Base-by-base conservation (phyloP, 352 stramenopile species). In the Globisporangium spiculum region DNA sequence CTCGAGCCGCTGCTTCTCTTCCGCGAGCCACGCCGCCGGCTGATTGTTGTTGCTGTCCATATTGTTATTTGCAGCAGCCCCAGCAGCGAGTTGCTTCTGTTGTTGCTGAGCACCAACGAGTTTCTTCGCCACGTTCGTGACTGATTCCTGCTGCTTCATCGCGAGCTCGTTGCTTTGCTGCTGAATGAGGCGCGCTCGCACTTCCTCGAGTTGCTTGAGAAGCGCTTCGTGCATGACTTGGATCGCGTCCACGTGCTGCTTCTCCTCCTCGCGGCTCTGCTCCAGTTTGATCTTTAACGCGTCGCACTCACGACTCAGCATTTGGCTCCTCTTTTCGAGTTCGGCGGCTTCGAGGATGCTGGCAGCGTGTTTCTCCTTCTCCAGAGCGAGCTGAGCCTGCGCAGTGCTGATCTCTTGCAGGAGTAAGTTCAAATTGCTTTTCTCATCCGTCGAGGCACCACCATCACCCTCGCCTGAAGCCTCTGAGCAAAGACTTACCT, bases 171-270 rank as follows among this genome's bases (percentile, higher is more conserved):
- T 54, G 16, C 69, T 46, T 26, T 70, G 66, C 44, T 68, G 65
- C 3, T 72, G 44, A 1, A 68, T 80, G 24, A 82, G 53, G 22
- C 71, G 66, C 24, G 14, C 16, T 5, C 74, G 77, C n/a, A 84
- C 70, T 54, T 88, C 80, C 22, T 83, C 71, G 14, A 88, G 56
- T 53, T 88, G 78, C 34, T 57, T 62, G 18, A 82, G 61, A 7
- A 88, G 65, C 48, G 69, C 69, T 30, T 75, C 75, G 58, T 88
- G 80, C 76, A 88, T 81, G 56, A 73, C 61, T 26, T 63, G 32
- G 14, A 83, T 79, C 10, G 65, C 56, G 8, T 44, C 30, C 1
- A 66, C 69, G n/a, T 67, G 22, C 27, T 60, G 38, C n/a, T 65
- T 61, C n/a, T 46, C 46, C n/a, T 46, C 46, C 16, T 65, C 62